A percentile compares a stretch with the other conserved stretches of the same genome.
These are phyloP conservation scores for Podospora pseudoanserina DNA, from an alignment of 495 filamentous ascomycete species.

Conservation along the genomic window DNA sequence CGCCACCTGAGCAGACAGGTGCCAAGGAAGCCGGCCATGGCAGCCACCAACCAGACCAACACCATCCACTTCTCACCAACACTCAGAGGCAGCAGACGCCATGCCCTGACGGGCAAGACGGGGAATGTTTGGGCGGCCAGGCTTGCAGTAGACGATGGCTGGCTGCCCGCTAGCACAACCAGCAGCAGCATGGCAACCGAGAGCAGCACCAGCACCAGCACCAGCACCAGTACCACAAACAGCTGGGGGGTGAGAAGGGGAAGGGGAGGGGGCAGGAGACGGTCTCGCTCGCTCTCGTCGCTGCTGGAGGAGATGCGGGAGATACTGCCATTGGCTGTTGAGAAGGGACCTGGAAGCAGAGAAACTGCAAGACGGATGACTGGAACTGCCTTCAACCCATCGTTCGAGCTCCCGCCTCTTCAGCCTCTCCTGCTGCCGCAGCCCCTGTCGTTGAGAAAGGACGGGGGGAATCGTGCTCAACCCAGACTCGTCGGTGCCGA, in stretches of 20 bases:
- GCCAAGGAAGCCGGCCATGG: background rate
- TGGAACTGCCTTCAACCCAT: background rate
- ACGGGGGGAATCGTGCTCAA: background rate
- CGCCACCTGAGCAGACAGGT: slow-evolving; percentile 2
- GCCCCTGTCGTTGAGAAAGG: background rate
- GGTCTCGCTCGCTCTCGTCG: slow-evolving; percentile 9
- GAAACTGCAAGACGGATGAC: background rate
- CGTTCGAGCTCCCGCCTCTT: background rate
- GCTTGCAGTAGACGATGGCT: slow-evolving; percentile 2
- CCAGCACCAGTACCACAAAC: slow-evolving; percentile 2
- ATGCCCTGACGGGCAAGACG: slow-evolving; percentile 2
- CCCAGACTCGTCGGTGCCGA: background rate
- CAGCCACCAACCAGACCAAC: background rate
- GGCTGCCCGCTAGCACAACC: slow-evolving; percentile 4
- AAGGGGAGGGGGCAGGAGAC: background rate
- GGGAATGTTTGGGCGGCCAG: background rate
- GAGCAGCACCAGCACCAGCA: slow-evolving; percentile 4
- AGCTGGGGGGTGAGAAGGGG: background rate
- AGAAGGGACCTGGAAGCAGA: background rate
- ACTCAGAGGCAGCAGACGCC: background rate
- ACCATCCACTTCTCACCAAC: background rate
- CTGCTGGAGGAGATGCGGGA: background rate
- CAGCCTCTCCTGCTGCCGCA: background rate
- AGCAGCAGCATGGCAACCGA: slow-evolving; percentile 1
- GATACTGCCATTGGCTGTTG: background rate